These are phyloP conservation scores for Suhomyces sp. DNA, from an alignment of 805 yeast genomes.

Conservation along the genomic window DNA sequence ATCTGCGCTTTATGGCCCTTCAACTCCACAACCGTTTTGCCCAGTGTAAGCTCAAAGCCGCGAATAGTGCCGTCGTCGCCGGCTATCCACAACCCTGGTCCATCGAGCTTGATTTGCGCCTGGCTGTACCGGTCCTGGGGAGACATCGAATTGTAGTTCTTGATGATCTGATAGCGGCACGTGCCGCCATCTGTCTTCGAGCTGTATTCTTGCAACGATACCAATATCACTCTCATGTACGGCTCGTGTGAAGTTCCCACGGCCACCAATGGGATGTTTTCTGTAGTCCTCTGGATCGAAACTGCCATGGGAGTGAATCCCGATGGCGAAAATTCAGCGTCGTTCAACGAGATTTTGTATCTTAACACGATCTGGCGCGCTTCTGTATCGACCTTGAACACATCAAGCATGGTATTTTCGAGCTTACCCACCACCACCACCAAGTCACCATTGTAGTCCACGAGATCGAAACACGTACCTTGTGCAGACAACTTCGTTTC, in stretches of 20 bases:
- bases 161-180: constrained; percentile 25
- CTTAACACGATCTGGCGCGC: constrained; percentile 8
- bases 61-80: constrained; percentile 68
- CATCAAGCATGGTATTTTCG: constrained; percentile 57
- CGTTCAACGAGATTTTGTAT: constrained; percentile 59
- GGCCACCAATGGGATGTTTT: constrained; percentile 38
- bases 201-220: constrained; percentile 39
- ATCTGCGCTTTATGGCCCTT: constrained; percentile 47
- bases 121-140: constrained; percentile 70
- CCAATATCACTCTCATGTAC: constrained; percentile 63
- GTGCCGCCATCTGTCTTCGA: constrained; percentile 12
- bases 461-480: constrained; percentile 50
- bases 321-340: constrained; percentile 65
- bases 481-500: constrained; percentile 43
- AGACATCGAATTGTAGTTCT: constrained; percentile 43
- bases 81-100: constrained; percentile 49
- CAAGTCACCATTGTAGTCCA: constrained; percentile 26
- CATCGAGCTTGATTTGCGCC: constrained; percentile 47
- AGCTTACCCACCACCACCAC: constrained; percentile 53
- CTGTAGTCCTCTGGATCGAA: constrained; percentile 14
- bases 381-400: constrained; percentile 22
- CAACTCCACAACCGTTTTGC: constrained; percentile 31
- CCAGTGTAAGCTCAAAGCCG: constrained; percentile 52
- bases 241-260: constrained; percentile 80
- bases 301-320: constrained; percentile 59